A percentile compares a stretch with the other conserved stretches of the same genome.
Conservation (phyloP, 805 yeast genomes). For the Yarrowia hollandica region DNA sequence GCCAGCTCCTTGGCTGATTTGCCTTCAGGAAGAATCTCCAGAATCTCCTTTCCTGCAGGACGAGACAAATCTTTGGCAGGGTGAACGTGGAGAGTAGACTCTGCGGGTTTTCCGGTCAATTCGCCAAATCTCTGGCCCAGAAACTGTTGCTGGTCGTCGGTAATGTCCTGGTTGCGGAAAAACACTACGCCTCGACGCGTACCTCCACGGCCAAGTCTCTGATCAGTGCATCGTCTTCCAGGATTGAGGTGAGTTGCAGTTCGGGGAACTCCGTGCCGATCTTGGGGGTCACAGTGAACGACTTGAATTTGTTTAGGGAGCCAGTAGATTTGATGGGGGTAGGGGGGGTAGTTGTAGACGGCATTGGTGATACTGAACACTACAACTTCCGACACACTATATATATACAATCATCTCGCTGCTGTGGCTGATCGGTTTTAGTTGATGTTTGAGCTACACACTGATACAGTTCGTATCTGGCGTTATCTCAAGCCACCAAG, state of each 20-base stretch:
- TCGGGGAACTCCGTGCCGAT: slow-evolving; percentile 40
- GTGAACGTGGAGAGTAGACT: slow-evolving; percentile 1
- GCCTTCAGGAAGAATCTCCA: slow-evolving; percentile 55
- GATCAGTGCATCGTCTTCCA: slow-evolving; percentile 36
- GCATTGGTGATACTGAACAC: too few species aligned
- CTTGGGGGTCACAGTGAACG: slow-evolving; percentile 38
- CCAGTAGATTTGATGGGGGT: slow-evolving; percentile 34
- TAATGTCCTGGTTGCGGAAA: slow-evolving; percentile 15
- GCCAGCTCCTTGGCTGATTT: not conserved
- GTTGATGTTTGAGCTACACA: too few species aligned
- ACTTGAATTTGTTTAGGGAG: slow-evolving; percentile 37
- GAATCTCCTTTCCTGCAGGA: slow-evolving; percentile 55
- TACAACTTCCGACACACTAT: too few species aligned
- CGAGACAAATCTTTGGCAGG: slow-evolving; percentile 13
- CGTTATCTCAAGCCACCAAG: too few species aligned
- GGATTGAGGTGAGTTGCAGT: slow-evolving; percentile 36
- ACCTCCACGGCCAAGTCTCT: slow-evolving; percentile 32
- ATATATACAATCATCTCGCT: not conserved
- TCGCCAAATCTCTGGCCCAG: slow-evolving; percentile 3
- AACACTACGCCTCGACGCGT: slow-evolving; percentile 13
- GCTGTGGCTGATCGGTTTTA: not conserved
- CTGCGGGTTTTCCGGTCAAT: slow-evolving; percentile 1
- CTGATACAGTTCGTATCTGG: too few species aligned
- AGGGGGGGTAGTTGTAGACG: not conserved
- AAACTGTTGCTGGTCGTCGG: slow-evolving; percentile 4